Percentiles rank a stretch among this genome's conserved stretches.
These are phyloP conservation scores for Cucurbita pepo DNA, from an alignment of 306 rosid species.

Conservation along the genomic window DNA sequence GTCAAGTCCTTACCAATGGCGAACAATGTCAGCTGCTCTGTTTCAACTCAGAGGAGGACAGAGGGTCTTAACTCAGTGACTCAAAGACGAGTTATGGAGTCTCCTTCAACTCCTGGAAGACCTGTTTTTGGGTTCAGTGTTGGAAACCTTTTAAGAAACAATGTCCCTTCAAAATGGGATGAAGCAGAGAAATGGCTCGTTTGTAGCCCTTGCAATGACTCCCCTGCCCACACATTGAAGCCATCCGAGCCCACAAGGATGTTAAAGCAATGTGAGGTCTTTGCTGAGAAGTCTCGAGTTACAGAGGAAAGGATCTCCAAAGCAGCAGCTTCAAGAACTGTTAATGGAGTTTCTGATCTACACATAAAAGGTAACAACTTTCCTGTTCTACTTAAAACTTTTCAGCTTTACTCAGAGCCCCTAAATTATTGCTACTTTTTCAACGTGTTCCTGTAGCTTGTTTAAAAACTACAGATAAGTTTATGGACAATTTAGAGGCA, in stretches of 20 bases:
- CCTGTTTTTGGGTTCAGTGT: slow-evolving; percentile 67
- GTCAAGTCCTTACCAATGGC: slow-evolving; percentile 75
- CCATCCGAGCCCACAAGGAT: slow-evolving; percentile 31
- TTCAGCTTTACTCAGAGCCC: background rate
- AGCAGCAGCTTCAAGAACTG: slow-evolving; percentile 18
- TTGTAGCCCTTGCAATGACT: slow-evolving; percentile 62
- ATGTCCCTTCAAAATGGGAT: slow-evolving; percentile 92
- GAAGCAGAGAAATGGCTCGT: slow-evolving; percentile 98
- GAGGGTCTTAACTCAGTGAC: slow-evolving; percentile 32
- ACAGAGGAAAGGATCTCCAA: slow-evolving; percentile 49
- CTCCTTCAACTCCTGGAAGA: slow-evolving; percentile 91
- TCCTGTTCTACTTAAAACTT: background rate
- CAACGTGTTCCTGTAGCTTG: background rate
- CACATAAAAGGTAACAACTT: slow-evolving; percentile 53
- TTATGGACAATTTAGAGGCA: slow-evolving; percentile 49
- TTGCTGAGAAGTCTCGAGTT: slow-evolving; percentile 56
- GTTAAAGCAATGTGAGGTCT: slow-evolving; percentile 26
- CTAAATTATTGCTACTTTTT: background rate
- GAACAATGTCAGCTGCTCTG: slow-evolving; percentile 10
- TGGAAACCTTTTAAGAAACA: slow-evolving; percentile 48
- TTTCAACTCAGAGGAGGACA: slow-evolving; percentile 32
- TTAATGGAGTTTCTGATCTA: slow-evolving; percentile 42
- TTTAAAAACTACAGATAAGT: slow-evolving; percentile 50
- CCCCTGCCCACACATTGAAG: slow-evolving; percentile 57
- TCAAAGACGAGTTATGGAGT: slow-evolving; percentile 30